Evolutionary conservation across 176 grass and related monocot genomes (phyloP), one percentile per base, ranked within the genome.

Genomic region (Hsuehochloa calcarea): DNA sequence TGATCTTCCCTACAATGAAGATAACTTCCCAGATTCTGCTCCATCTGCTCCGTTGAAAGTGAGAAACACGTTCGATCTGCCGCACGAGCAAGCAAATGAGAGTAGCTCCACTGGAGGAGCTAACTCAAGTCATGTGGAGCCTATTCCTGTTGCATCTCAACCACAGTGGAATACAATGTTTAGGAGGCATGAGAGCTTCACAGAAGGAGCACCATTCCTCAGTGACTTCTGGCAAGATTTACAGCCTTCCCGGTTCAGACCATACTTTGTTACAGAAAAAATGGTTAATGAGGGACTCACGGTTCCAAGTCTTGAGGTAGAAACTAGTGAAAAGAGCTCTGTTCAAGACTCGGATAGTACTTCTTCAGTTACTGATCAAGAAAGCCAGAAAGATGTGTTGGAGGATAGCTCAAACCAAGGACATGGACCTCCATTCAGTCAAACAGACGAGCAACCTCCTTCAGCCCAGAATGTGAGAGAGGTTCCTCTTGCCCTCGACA

Each of bases 171-270:
- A 78, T 85, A 38, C 75, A 19, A 25, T 94, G 51, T 87, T 87
- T 75, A 87, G 87, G 76, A 89, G 92, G 81, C 87, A 94, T 39
- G 89, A 92, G 55, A 94, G 92, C 73, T 91, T 94, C 82, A 90
- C 87, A 0, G 71, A 79, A 71, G 90, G 90, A 70, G 77, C 85
- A 67, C 80, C 92, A 15, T 91, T 89, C 37, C 62, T 87, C 3
- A 80, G 45, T 46, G 85, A 91, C 5, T 82, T 90, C 70, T 72
- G 39, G 79, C 88, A 86, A 86, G 79, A 86, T 49, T 9, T 54
- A 10, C 65, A 61, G 1, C 59, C 86, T 74, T 87, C 89, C 7
- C 72, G 81, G 40, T 85, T 94, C 20, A 89, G 25, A 68, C 89
- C 89, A n/a, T 91, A 82, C 68, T 81, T 94, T 12, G 68, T 79